Evolutionary conservation across 768 basidiomycete species (phyloP).

Genomic region (Tylopilus sp.): DNA sequence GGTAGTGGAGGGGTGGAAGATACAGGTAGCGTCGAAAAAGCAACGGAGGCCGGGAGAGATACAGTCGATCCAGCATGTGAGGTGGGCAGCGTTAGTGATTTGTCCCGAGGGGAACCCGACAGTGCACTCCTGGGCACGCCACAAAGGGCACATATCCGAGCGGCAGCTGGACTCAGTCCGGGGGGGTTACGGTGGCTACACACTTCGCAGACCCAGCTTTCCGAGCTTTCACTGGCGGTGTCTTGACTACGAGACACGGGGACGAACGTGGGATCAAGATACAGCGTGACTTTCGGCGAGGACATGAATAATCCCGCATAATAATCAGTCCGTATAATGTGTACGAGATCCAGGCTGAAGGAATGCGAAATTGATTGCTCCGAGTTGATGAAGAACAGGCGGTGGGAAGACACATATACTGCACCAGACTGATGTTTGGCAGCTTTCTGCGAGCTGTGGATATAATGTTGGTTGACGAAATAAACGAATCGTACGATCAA

Average conservation of each 20-base stretch:
- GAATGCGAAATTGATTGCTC: conserved; percentile 51
- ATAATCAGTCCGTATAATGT: conserved; percentile 74
- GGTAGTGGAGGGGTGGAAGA: conserved; percentile 20
- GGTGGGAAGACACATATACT: conserved; percentile 73
- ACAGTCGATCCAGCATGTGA: conserved; percentile 40
- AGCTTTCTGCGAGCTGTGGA: conserved; percentile 72
- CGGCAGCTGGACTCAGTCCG: conserved; percentile 64
- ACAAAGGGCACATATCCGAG: conserved; percentile 75
- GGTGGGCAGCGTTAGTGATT: conserved; percentile 35
- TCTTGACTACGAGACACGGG: conserved; percentile 27
- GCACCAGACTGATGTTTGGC: conserved; percentile 74
- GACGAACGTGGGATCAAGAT: conserved; percentile 42
- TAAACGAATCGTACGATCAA: conserved; percentile 13
- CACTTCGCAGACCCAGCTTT: conserved; percentile 84
- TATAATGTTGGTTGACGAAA: conserved; percentile 32
- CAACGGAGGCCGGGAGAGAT: conserved; percentile 29
- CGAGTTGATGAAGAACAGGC: conserved; percentile 76
- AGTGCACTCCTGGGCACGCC: conserved; percentile 62
- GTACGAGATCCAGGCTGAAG: conserved; percentile 62
- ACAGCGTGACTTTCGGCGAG: conserved; percentile 82
- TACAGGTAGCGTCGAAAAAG: conserved; percentile 17
- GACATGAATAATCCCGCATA: conserved; percentile 90
- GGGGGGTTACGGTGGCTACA: conserved; percentile 83
- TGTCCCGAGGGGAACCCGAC: conserved; percentile 23
- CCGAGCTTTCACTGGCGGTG: conserved; percentile 35